phyloP scores from a whole-genome alignment of 148 eudicot genomes.

The Silene conica region DNA sequence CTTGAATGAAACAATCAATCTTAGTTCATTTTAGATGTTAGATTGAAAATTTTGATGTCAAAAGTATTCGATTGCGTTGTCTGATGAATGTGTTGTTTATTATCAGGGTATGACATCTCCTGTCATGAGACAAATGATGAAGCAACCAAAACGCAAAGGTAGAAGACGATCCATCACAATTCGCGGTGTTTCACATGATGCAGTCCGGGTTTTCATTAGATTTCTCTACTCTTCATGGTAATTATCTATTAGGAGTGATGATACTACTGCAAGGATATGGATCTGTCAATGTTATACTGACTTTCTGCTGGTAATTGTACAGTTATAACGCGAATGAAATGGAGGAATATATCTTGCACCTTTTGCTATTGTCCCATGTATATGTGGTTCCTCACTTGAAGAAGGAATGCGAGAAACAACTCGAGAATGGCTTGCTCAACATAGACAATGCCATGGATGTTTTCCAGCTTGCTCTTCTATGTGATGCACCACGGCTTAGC shows the following conservation, averaged over 20 bases:
- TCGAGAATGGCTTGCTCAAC: constrained; percentile 55
- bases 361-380: constrained; percentile 77
- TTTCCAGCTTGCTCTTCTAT: constrained; percentile 79
- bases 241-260: background rate
- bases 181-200: constrained; percentile 77
- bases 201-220: constrained; percentile 71
- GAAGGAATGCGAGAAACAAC: constrained; percentile 45
- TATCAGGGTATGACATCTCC: constrained; percentile 77
- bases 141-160: constrained; percentile 38
- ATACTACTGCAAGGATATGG: background rate
- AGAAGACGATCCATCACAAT: constrained; percentile 50
- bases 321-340: constrained; percentile 66
- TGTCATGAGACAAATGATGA: constrained; percentile 64
- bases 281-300: constrained; percentile 16
- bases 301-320: constrained; percentile 10
- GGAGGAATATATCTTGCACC: constrained; percentile 55
- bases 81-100: background rate
- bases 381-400: constrained; percentile 72
- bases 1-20: background rate
- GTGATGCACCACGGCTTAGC: constrained; percentile 83
- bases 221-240: constrained; percentile 89
- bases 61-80: background rate
- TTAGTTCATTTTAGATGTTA: background rate
- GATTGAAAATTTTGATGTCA: background rate
- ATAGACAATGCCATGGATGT: constrained; percentile 60